phyloP scores from a whole-genome alignment of 306 rosid genomes.

The Inga laurina region DNA sequence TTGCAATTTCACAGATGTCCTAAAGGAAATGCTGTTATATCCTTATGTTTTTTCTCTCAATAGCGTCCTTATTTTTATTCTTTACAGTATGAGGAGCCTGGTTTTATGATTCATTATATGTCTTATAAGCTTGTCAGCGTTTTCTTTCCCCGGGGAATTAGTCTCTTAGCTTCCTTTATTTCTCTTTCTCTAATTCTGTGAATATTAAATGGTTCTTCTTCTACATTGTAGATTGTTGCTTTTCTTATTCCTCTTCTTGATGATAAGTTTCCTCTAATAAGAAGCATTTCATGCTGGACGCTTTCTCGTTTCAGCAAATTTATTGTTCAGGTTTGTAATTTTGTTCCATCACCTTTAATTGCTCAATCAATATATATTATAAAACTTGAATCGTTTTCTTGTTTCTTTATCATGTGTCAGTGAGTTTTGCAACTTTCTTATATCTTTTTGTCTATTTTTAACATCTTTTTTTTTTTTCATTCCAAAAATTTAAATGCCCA shows the following conservation, averaged over 20 bases:
- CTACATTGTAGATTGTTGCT: constrained; percentile 68
- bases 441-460: background rate
- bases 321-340: constrained; percentile 69
- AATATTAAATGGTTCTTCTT: constrained; percentile 24
- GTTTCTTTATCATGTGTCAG: background rate
- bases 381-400: background rate
- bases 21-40: constrained; percentile 3
- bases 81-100: background rate
- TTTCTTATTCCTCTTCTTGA: constrained; percentile 94
- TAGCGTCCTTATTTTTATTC: constrained; percentile 5
- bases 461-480: background rate
- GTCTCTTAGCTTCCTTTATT: background rate
- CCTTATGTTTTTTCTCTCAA: background rate
- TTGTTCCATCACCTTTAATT: constrained; percentile 21
- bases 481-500: background rate
- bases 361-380: background rate
- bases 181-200: background rate
- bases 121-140: background rate
- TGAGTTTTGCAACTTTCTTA: background rate
- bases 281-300: constrained; percentile 99
- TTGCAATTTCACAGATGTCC: constrained; percentile 19
- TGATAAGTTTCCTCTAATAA: constrained; percentile 91
- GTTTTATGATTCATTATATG: background rate
- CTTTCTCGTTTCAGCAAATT: constrained; percentile 97
- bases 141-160: background rate